Conservation (phyloP, 176 grass and related monocot species). For the Ensete glaucum region DNA sequence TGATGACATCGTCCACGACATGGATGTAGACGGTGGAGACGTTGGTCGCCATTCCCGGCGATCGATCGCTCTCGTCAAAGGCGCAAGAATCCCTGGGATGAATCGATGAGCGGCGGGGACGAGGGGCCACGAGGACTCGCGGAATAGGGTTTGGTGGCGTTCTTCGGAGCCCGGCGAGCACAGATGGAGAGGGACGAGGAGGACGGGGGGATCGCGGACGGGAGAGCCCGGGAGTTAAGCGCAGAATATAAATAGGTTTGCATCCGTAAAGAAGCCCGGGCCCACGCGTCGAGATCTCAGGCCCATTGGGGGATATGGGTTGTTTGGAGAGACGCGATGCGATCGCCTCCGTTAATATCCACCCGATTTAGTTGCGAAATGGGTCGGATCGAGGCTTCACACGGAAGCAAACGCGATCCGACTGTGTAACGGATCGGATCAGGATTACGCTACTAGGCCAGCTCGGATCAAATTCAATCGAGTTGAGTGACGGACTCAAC, state of each 20-base stretch:
- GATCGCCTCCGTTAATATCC: no score
- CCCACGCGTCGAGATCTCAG: slow-evolving; percentile 37
- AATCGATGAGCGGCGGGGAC: background rate
- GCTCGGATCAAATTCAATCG: no score
- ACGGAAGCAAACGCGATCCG: no score
- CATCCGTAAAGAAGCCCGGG: slow-evolving; percentile 39
- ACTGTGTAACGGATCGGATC: no score
- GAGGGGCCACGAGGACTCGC: background rate
- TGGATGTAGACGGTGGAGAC: slow-evolving; percentile 77
- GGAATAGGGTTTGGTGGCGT: background rate
- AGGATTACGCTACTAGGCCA: no score
- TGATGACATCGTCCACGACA: slow-evolving; percentile 84
- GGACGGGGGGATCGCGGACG: slow-evolving; percentile 22
- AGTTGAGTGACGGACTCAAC: no score
- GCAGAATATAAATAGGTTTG: slow-evolving; percentile 98
- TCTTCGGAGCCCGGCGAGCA: slow-evolving; percentile 3
- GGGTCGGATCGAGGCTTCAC: background rate
- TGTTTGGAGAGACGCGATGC: no score
- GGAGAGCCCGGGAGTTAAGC: slow-evolving; percentile 41
- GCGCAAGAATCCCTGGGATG: background rate
- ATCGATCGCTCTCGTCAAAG: background rate
- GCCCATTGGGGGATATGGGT: background rate
- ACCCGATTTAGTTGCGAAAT: background rate
- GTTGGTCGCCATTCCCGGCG: slow-evolving; percentile 58
- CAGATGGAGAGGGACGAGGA: background rate